These are phyloP conservation scores for Parvularia atlantis DNA, from an alignment of 78 protist genomes.

Conservation along the genomic window DNA sequence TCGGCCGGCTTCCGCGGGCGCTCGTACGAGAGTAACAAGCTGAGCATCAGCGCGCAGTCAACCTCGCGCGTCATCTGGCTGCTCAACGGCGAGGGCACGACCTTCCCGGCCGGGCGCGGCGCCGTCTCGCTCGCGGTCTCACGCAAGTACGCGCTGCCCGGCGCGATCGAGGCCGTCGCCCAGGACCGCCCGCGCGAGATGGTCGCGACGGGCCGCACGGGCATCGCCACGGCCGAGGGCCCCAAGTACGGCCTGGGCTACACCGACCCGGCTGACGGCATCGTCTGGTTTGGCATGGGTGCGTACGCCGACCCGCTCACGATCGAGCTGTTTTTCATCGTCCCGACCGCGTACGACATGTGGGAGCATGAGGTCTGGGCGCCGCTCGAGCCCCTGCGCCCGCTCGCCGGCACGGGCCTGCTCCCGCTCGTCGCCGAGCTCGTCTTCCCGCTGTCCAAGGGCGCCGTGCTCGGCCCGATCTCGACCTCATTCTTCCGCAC, in stretches of 20 bases:
- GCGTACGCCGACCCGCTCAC: background rate
- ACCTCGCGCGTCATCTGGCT: background rate
- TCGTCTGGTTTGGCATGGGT: background rate
- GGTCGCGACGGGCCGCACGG: background rate
- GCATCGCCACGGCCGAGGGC: background rate
- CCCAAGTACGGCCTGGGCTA: too few relatives aligned
- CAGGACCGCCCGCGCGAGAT: background rate
- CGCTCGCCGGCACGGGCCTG: background rate
- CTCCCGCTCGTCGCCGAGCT: background rate
- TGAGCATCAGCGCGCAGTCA: background rate
- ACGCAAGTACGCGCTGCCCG: background rate
- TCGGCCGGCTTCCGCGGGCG: background rate
- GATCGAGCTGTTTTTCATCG: background rate
- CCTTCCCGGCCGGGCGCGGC: background rate
- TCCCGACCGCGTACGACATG: background rate
- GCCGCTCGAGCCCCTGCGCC: background rate
- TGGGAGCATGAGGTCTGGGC: background rate
- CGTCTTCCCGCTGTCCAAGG: background rate
- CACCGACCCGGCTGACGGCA: background rate
- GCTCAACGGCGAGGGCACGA: background rate
- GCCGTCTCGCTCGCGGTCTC: background rate
- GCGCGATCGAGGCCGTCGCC: background rate
- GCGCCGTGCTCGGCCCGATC: background rate
- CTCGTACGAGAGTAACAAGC: background rate
- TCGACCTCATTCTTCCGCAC: background rate